Conservation (phyloP, 305 asterid genomes). For the Withania somnifera region DNA sequence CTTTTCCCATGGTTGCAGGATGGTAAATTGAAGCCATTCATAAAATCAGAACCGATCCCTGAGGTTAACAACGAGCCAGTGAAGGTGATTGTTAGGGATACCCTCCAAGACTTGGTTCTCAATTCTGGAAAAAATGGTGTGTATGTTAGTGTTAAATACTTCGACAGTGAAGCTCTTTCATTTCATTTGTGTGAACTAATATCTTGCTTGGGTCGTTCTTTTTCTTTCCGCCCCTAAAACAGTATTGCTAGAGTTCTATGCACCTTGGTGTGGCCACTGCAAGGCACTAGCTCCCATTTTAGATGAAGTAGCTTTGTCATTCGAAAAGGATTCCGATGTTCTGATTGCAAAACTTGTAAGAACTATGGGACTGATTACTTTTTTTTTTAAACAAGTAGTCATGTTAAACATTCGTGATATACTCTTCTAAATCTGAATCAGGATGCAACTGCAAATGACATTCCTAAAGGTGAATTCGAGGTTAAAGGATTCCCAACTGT, state of each 20-base stretch:
- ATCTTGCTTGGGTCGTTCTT: background rate
- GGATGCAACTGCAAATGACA: slow-evolving; percentile 79
- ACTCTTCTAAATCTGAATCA: slow-evolving; percentile 2
- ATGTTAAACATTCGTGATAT: background rate
- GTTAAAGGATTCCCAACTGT: slow-evolving; percentile 72
- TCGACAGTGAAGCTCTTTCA: no score
- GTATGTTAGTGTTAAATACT: background rate
- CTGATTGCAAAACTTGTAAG: slow-evolving; percentile 62
- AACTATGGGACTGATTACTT: background rate
- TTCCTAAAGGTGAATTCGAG: slow-evolving; percentile 42
- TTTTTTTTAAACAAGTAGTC: background rate
- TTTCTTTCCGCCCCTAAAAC: slow-evolving; percentile 1
- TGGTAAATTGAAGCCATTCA: slow-evolving; percentile 37
- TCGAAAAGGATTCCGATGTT: slow-evolving; percentile 36
- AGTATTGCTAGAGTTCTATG: slow-evolving; percentile 66
- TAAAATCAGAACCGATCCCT: slow-evolving; percentile 60
- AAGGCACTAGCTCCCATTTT: slow-evolving; percentile 57
- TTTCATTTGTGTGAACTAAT: background rate
- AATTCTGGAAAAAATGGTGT: slow-evolving; percentile 61
- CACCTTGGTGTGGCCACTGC: slow-evolving; percentile 88
- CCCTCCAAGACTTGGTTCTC: slow-evolving; percentile 41
- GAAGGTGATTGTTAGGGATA: slow-evolving; percentile 60
- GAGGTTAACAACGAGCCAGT: slow-evolving; percentile 55
- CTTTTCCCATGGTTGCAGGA: slow-evolving; percentile 28
- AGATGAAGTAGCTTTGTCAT: slow-evolving; percentile 67